A percentile compares a stretch with the other conserved stretches of the same genome.
Conservation (phyloP, 306 rosid species). For the Prunus campanulata region DNA sequence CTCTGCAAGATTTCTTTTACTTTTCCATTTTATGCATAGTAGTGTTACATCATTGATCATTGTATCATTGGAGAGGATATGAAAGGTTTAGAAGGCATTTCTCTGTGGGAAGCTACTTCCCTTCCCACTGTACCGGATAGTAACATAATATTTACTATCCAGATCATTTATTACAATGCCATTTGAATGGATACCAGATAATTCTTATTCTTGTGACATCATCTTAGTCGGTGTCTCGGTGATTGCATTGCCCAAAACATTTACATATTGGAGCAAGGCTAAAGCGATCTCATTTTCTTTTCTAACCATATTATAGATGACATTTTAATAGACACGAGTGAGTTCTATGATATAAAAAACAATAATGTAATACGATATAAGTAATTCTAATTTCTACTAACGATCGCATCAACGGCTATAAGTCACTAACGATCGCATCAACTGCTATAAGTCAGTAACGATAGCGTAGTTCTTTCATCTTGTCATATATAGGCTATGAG, state of each 20-base stretch:
- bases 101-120: slow-evolving; percentile 25
- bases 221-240: neutral
- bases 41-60: neutral
- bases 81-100: slow-evolving; percentile 14
- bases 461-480: no score
- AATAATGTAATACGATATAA: no score
- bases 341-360: neutral
- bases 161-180: slow-evolving; percentile 2
- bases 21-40: neutral
- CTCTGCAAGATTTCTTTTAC: neutral
- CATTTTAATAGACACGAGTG: neutral
- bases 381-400: no score
- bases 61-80: slow-evolving; percentile 11
- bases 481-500: no score
- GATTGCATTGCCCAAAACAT: neutral
- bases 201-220: neutral
- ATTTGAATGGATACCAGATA: slow-evolving; percentile 4
- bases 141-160: neutral
- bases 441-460: no score
- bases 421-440: no score
- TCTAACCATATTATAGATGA: neutral
- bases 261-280: neutral
- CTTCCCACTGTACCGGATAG: slow-evolving; percentile 6
- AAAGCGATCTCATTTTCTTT: neutral
- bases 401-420: no score